Conservation (phyloP, 23 red algal species). For the Gracilariopsis chorda region DNA sequence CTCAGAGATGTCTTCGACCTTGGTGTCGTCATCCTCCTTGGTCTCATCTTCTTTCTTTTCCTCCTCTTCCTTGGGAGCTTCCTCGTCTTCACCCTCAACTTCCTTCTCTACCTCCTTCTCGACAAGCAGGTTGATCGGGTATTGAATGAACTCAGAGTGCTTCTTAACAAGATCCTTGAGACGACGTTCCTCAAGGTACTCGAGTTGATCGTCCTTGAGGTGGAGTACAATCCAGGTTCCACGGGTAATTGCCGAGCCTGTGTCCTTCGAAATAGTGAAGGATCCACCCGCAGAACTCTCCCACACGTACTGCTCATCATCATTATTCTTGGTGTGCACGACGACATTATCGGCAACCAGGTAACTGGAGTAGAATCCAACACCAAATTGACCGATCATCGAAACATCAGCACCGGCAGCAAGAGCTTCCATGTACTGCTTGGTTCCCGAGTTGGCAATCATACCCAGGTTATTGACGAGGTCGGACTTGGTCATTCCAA, state of each 20-base stretch:
- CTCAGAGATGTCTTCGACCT: conserved; percentile 89
- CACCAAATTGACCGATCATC: conserved; percentile 99
- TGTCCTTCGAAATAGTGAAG: conserved; percentile 91
- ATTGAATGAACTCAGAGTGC: conserved; percentile 99
- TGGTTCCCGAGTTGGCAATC: conserved; percentile 98
- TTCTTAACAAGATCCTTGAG: conserved; percentile 98
- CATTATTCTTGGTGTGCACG: conserved; percentile 97
- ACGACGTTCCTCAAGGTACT: conserved; percentile 94
- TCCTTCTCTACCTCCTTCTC: conserved; percentile 97
- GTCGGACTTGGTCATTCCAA: conserved; percentile 98
- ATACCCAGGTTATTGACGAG: conserved; percentile 97
- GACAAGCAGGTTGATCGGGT: conserved; percentile 89
- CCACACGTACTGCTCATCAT: conserved; percentile 96
- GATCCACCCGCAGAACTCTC: conserved; percentile 96
- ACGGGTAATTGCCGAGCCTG: conserved; percentile 68
- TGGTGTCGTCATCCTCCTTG: conserved; percentile 58
- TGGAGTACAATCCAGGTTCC: conserved; percentile 92
- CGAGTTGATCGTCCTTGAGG: conserved; percentile 97
- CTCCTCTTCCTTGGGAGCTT: conserved; percentile 24
- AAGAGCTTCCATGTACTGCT: conserved; percentile 97
- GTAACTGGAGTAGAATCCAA: conserved; percentile 96
- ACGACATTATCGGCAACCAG: conserved; percentile 93
- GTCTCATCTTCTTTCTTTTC: conserved; percentile 66
- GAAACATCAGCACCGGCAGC: conserved; percentile 90
- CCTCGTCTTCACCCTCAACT: conserved; percentile 83